Conservation (phyloP, 495 filamentous ascomycete species). For the Talaromyces thailandensis region DNA sequence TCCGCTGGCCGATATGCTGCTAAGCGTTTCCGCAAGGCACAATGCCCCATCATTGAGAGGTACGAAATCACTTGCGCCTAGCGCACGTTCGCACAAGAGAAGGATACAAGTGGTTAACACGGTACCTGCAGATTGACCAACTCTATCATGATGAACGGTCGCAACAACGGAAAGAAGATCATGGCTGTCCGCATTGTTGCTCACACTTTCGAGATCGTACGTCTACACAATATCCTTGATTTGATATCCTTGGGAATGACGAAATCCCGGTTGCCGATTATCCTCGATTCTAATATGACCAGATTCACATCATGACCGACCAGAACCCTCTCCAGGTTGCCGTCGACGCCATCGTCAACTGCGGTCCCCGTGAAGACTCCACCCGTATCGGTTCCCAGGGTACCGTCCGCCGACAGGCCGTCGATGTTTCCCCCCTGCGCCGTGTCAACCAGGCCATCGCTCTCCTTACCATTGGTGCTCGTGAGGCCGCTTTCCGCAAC, state of each 20-base stretch:
- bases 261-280: not conserved
- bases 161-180: slow-evolving; percentile 99
- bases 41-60: slow-evolving; percentile 99
- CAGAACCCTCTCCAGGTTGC: slow-evolving; percentile 99
- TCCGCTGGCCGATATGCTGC: slow-evolving; percentile 96
- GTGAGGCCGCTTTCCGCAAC: slow-evolving; percentile 96
- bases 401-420: slow-evolving; percentile 98
- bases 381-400: slow-evolving; percentile 98
- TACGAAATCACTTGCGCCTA: not conserved
- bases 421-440: slow-evolving; percentile 98
- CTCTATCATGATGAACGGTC: slow-evolving; percentile 99
- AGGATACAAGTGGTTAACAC: not conserved
- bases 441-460: slow-evolving; percentile 99
- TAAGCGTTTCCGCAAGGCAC: slow-evolving; percentile 99
- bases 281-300: slow-evolving; percentile 1
- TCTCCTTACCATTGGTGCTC: slow-evolving; percentile 93
- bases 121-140: slow-evolving; percentile 64
- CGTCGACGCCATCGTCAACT: slow-evolving; percentile 99
- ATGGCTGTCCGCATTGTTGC: slow-evolving; percentile 99
- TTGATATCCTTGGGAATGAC: not conserved
- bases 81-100: not conserved
- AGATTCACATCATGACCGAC: slow-evolving; percentile 99
- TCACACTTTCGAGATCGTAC: slow-evolving; percentile 97
- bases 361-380: slow-evolving; percentile 97
- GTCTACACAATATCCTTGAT: slow-evolving; percentile 23